Conservation (phyloP, 2,329 filamentous ascomycete genomes). For the Colletotrichum spaethianum region DNA sequence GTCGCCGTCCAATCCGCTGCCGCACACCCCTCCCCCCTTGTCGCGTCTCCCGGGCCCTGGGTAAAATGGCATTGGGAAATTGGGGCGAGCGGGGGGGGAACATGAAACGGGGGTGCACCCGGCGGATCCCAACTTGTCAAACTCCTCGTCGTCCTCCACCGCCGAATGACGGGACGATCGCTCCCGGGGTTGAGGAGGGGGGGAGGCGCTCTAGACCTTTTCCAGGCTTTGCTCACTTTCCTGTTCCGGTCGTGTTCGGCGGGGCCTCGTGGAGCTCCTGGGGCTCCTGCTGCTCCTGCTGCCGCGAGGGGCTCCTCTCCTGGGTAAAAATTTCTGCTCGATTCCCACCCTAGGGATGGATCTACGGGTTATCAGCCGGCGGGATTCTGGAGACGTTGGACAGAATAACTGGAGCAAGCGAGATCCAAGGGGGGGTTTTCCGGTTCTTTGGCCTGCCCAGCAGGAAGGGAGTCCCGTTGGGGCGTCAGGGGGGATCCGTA, state of each 20-base stretch:
- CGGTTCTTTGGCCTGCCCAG: too few relatives aligned
- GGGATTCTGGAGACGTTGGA: neutral
- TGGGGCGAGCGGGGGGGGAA: neutral
- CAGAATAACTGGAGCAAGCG: neutral
- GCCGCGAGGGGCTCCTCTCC: constrained; percentile 16
- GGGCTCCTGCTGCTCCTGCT: too few relatives aligned
- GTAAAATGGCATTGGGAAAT: constrained; percentile 13
- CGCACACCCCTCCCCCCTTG: neutral
- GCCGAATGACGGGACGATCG: constrained; percentile 34
- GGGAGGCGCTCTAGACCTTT: constrained; percentile 15
- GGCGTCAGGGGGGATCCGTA: neutral
- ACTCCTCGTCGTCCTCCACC: neutral
- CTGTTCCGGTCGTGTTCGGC: neutral
- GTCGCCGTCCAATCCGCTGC: neutral
- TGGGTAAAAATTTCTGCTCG: neutral
- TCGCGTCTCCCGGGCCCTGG: neutral
- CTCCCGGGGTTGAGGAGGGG: constrained; percentile 28
- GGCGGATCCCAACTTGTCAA: constrained; percentile 33
- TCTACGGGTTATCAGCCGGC: constrained; percentile 9
- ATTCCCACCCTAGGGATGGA: constrained; percentile 1
- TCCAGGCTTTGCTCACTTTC: constrained; percentile 3
- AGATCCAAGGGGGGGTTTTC: neutral
- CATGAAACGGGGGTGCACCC: constrained; percentile 30
- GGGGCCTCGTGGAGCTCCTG: constrained; percentile 19
- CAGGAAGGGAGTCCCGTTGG: neutral